These are phyloP conservation scores for Knufia petricola DNA, from an alignment of 2,329 filamentous ascomycete genomes.

Conservation along the genomic window DNA sequence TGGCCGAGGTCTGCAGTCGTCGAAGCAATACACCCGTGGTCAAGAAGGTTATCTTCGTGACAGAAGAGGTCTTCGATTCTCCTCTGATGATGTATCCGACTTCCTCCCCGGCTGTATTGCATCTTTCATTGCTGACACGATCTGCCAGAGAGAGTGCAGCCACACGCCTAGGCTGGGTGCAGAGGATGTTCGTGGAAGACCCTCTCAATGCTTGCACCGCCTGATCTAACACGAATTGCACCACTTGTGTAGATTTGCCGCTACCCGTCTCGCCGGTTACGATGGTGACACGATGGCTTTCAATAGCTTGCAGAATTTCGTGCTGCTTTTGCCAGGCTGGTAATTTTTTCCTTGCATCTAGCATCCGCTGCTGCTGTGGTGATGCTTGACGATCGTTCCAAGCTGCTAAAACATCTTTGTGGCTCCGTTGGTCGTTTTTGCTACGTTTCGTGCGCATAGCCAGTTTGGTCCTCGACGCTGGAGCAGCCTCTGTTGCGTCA, in stretches of 20 bases:
- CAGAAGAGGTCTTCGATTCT: conserved; percentile 65
- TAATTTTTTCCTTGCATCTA: conserved; percentile 59
- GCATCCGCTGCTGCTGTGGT: conserved; percentile 63
- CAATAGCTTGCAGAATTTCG: conserved; percentile 65
- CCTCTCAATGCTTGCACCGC: conserved; percentile 69
- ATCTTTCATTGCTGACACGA: conserved; percentile 86
- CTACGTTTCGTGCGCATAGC: background rate
- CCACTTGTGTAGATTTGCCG: conserved; percentile 92
- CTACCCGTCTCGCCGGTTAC: conserved; percentile 95
- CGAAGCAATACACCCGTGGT: conserved; percentile 89
- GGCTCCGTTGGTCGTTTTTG: conserved; percentile 15
- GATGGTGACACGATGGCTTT: conserved; percentile 76
- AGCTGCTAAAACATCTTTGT: conserved; percentile 42
- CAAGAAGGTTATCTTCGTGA: conserved; percentile 87
- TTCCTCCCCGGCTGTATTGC: conserved; percentile 69
- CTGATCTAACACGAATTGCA: conserved; percentile 91
- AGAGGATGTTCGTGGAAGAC: conserved; percentile 75
- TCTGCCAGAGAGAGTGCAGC: conserved; percentile 90
- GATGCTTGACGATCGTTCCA: conserved; percentile 62
- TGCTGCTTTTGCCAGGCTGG: conserved; percentile 83
- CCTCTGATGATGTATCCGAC: conserved; percentile 88
- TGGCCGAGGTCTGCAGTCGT: conserved; percentile 54
- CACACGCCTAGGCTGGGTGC: conserved; percentile 89
- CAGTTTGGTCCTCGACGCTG: too few species aligned
- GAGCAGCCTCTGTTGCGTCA: background rate